These are phyloP conservation scores for Aspergillus quadricinctus DNA, from an alignment of 2,329 filamentous ascomycete species.

Conservation along the genomic window DNA sequence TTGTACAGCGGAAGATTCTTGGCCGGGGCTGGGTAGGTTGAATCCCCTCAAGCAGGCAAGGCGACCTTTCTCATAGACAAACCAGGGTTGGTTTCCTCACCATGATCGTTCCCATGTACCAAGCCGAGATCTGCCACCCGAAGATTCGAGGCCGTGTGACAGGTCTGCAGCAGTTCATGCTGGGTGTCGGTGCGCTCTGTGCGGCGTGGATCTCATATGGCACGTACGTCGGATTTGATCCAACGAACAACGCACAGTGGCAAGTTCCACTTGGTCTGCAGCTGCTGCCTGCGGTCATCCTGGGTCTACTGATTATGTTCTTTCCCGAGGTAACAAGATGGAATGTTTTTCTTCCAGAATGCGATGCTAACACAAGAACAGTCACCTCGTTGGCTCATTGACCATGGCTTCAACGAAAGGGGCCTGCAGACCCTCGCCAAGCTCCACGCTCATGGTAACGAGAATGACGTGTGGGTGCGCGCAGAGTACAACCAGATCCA, in stretches of 20 bases:
- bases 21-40: constrained; percentile 49
- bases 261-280: constrained; percentile 66
- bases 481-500: constrained; percentile 71
- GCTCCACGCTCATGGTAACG: constrained; percentile 66
- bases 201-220: constrained; percentile 73
- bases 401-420: constrained; percentile 61
- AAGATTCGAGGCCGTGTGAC: constrained; percentile 72
- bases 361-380: constrained; percentile 10
- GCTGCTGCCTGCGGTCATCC: constrained; percentile 61
- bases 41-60: neutral
- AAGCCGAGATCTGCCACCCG: constrained; percentile 75
- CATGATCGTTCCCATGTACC: constrained; percentile 68
- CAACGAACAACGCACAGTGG: constrained; percentile 53
- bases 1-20: constrained; percentile 67
- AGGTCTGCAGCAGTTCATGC: constrained; percentile 75
- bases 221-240: constrained; percentile 49
- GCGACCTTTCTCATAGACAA: constrained; percentile 32
- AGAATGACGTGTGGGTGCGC: constrained; percentile 63
- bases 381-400: constrained; percentile 69
- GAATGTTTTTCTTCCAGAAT: neutral
- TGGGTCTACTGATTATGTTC: constrained; percentile 62
- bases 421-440: constrained; percentile 64
- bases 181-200: constrained; percentile 68
- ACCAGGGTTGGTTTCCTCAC: constrained; percentile 56
- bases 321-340: constrained; percentile 58